These are phyloP conservation scores for Podila epicladia DNA, from an alignment of 192 early-diverging fungal genomes.

Conservation along the genomic window DNA sequence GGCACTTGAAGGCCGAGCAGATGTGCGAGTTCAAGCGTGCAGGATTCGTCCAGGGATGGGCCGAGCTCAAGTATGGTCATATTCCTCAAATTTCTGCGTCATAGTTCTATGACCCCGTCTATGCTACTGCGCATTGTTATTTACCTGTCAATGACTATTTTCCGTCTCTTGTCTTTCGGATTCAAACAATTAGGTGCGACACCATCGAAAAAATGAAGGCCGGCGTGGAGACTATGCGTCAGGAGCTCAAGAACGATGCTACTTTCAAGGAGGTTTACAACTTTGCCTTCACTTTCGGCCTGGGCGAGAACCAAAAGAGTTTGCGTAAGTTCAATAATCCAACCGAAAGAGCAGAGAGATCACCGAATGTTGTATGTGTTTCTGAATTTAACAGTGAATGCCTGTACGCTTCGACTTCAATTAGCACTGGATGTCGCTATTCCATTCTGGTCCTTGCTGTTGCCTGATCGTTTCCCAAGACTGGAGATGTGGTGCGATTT, in stretches of 20 bases:
- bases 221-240: conserved; percentile 57
- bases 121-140: too few species aligned
- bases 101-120: too few species aligned
- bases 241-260: conserved; percentile 63
- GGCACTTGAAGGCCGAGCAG: conserved; percentile 70
- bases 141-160: neutral
- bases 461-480: conserved; percentile 66
- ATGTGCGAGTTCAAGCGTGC: conserved; percentile 80
- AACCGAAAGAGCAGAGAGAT: neutral
- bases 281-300: conserved; percentile 82
- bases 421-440: conserved; percentile 78
- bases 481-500: conserved; percentile 79
- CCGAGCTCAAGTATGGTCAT: conserved; percentile 58
- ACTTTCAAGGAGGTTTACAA: conserved; percentile 77
- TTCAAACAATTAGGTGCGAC: conserved; percentile 59
- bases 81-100: neutral
- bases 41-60: conserved; percentile 82
- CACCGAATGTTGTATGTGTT: neutral
- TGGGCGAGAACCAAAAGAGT: conserved; percentile 76
- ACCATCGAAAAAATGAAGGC: conserved; percentile 71
- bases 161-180: conserved; percentile 6
- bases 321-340: conserved; percentile 57
- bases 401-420: too few species aligned
- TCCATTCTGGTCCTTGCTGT: conserved; percentile 78
- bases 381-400: neutral